Conservation (phyloP, 148 eudicot species). For the Heliamphora exappendiculata region DNA sequence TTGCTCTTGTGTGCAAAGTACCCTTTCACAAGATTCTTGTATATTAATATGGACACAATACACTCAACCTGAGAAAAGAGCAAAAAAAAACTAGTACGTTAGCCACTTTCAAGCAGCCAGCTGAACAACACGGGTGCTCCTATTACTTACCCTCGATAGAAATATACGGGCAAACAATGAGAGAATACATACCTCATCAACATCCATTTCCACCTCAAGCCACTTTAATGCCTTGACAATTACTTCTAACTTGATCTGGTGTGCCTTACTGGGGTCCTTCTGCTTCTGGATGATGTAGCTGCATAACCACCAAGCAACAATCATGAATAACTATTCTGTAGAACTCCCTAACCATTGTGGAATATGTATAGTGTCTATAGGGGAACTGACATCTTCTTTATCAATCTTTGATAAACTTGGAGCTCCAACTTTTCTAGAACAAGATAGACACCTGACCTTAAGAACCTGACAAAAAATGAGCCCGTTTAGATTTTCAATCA, state of each 20-base stretch:
- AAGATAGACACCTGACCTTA: conserved; percentile 93
- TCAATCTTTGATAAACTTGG: conserved; percentile 86
- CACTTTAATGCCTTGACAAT: conserved; percentile 84
- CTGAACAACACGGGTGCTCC: neutral
- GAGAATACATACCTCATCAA: conserved; percentile 66
- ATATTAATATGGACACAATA: conserved; percentile 77
- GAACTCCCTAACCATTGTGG: neutral
- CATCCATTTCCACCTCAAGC: conserved; percentile 94
- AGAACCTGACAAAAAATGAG: conserved; percentile 41
- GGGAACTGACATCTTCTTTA: conserved; percentile 79
- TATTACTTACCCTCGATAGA: neutral
- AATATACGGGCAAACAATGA: neutral
- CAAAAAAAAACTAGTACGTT: neutral
- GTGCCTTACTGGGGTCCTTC: conserved; percentile 79
- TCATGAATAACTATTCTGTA: neutral
- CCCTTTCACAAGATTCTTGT: conserved; percentile 87
- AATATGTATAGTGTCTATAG: neutral
- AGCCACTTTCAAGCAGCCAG: neutral
- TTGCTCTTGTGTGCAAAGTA: conserved; percentile 96
- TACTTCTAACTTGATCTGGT: conserved; percentile 87
- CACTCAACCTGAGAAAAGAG: conserved; percentile 71
- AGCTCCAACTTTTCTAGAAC: conserved; percentile 96
- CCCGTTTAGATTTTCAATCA: neutral
- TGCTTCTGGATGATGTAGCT: conserved; percentile 79
- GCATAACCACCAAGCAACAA: conserved; percentile 21